Evolutionary conservation across 345 rosid genomes (phyloP).

Genomic region (Clarkia xantiana): DNA sequence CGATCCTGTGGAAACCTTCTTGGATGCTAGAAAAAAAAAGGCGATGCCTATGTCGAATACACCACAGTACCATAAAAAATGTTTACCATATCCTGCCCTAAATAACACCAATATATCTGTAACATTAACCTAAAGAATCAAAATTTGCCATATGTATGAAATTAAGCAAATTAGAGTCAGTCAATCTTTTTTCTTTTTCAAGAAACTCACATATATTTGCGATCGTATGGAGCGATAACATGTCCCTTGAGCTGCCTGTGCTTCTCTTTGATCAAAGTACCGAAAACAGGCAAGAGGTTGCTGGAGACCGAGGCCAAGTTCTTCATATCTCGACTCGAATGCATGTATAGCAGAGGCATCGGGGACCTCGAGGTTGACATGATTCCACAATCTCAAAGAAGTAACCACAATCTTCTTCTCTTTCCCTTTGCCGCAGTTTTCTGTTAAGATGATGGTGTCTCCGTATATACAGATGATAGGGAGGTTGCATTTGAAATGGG

Average conservation of each 20-base stretch:
- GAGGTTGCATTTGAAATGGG: too few species aligned
- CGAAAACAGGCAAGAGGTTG: constrained; percentile 80
- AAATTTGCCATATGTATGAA: too few species aligned
- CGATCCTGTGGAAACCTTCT: constrained; percentile 32
- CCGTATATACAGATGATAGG: too few species aligned
- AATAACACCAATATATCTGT: too few species aligned
- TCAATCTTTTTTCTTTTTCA: too few species aligned
- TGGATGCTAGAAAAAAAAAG: constrained; percentile 71
- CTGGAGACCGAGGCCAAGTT: constrained; percentile 66
- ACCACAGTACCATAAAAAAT: constrained; percentile 46
- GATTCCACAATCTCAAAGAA: too few species aligned
- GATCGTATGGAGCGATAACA: constrained; percentile 66
- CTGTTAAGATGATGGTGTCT: too few species aligned
- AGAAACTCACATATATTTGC: constrained; percentile 74
- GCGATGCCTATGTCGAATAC: constrained; percentile 88
- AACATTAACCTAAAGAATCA: too few species aligned
- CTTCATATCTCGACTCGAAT: constrained; percentile 41
- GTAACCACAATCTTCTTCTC: neutral
- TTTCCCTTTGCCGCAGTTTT: neutral
- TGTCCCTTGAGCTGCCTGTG: constrained; percentile 29
- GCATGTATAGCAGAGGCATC: constrained; percentile 31
- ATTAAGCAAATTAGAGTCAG: too few species aligned
- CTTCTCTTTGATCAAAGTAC: constrained; percentile 44
- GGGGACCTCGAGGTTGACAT: constrained; percentile 25
- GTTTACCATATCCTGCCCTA: constrained; percentile 69